Evolutionary conservation across 1,139 yeast species (phyloP), one percentile per base, ranked within the genome.

Genomic region (Yamadazyma mexicana): DNA sequence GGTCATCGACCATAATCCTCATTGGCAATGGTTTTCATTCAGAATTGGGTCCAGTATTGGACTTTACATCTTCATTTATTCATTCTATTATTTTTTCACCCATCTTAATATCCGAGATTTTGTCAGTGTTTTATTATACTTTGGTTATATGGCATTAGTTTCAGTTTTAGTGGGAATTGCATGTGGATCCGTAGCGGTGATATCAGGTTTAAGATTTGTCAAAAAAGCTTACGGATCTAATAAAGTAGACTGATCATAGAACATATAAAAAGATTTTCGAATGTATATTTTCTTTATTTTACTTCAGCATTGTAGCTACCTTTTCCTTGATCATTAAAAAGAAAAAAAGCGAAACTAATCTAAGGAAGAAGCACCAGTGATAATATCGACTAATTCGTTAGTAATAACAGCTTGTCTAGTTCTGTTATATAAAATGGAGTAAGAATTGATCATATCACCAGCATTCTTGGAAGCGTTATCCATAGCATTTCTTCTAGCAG

Each of bases 381-480:
- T 92, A 66, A 92, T 92, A 76, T 92, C 98, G 63, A 92, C 98
- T 83, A 92, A 79, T 79, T 92, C 98, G 81, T 92, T 92, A 75
- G 98, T 92, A 65, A 92, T 92, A 66, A 91, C 98, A 59, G 98
- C 98, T 81, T 92, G 98, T 85, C 98, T 91, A 66, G 98, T 87
- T 83, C 98, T 91, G 91, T 92, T 92, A 77, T 92, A 92, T 71
- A 91, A 82, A 69, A 92, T 92, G 55, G 98, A 84, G 85, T 87
- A 91, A 64, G 80, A 83, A 75, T 80, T 83, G 65, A 92, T 92
- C 98, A 92, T 92, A 59, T 92, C 98, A 74, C 96, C 96, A 51
- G 98, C 98, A 67, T 91, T 92, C 95, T 92, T 92, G 58, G 98
- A 89, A 51, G 98, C 98, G 65, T 91, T 92, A 73, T 92, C 98